Base-by-base conservation (phyloP, 208 protist species). In the Porcisia hertigi region DNA sequence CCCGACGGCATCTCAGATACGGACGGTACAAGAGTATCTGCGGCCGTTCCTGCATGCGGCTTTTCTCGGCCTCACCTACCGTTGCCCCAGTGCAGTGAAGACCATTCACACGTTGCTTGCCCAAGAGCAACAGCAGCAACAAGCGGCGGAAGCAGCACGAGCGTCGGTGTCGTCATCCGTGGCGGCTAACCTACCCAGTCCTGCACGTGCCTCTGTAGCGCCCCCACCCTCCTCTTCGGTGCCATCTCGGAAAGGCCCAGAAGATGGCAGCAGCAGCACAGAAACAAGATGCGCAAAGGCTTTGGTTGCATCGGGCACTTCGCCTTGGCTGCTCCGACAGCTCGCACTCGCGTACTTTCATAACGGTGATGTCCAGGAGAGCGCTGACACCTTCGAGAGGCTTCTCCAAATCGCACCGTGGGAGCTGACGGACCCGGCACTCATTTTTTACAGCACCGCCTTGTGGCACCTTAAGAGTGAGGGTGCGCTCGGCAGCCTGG, bases 381-480 rank as follows among this genome's bases (percentile, higher is more conserved):
- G 86, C 39, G 82, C 82, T 14, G 83, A 82, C 12, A 80, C 82
- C 45, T 96, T 96, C 65, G 83, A 69, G 55, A 69, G 71, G 14
- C 75, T 93, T 30, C 69, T 92, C 16, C 77, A 75, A 12, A 64
- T 63, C 18, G 84, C 83, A 25, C 91, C 90, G 63, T 95, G 91
- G 90, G 80, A 84, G 30, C 75, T 94, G 30, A 77, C 77, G 6
- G 82, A 86, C 69, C 71, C 82, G 23, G 80, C 86, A 30, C 75
- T 96, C n/a, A 75, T 96, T 30, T 98, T 95, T 84, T 99, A 98
- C 82, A 99, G 97, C 73, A 99, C 98, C 3, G 92, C 98, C 4
- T 76, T 99, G 41, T 99, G 98, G 98, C 98, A 99, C 72, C 83
- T 98, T 6, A 94, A 91, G 73, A 87, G 86, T 47, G 91, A 94